These are phyloP conservation scores for Hypoxylon rubiginosum DNA, from an alignment of 2,329 filamentous ascomycete genomes.

Conservation along the genomic window DNA sequence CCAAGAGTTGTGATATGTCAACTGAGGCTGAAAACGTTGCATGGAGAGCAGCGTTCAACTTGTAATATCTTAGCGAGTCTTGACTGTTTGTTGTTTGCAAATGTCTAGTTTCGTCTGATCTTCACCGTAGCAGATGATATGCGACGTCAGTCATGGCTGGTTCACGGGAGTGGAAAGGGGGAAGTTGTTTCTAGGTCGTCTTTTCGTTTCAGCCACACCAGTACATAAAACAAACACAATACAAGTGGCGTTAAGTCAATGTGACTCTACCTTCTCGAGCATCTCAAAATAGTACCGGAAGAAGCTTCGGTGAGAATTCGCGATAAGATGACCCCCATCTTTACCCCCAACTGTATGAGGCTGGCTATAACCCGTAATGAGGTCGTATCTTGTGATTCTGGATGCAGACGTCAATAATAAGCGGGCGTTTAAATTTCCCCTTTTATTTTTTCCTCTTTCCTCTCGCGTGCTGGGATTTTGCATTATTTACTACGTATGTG, in stretches of 20 bases:
- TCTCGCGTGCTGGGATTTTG: slow-evolving; percentile 5
- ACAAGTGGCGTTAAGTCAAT: not conserved
- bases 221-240: slow-evolving; percentile 18
- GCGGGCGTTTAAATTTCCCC: slow-evolving; percentile 9
- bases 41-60: not conserved
- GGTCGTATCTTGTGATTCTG: not conserved
- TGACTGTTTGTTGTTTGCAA: not conserved
- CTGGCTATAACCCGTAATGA: not conserved
- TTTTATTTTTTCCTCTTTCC: not conserved
- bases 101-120: slow-evolving; percentile 30
- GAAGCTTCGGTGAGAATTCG: not conserved
- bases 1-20: not conserved
- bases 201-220: slow-evolving; percentile 33
- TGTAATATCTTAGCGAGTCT: not conserved
- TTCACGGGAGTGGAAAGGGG: slow-evolving; percentile 14
- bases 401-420: not conserved
- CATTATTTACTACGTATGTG: slow-evolving; percentile 25
- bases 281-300: slow-evolving; percentile 5
- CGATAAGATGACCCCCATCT: not conserved
- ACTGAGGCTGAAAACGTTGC: slow-evolving; percentile 11
- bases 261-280: not conserved
- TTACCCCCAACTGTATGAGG: not conserved
- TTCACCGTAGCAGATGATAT: slow-evolving; percentile 20
- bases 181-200: slow-evolving; percentile 10
- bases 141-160: slow-evolving; percentile 28